These are phyloP conservation scores for Pulveroboletus ridleyi DNA, from an alignment of 1,284 basidiomycete species.

Conservation along the genomic window DNA sequence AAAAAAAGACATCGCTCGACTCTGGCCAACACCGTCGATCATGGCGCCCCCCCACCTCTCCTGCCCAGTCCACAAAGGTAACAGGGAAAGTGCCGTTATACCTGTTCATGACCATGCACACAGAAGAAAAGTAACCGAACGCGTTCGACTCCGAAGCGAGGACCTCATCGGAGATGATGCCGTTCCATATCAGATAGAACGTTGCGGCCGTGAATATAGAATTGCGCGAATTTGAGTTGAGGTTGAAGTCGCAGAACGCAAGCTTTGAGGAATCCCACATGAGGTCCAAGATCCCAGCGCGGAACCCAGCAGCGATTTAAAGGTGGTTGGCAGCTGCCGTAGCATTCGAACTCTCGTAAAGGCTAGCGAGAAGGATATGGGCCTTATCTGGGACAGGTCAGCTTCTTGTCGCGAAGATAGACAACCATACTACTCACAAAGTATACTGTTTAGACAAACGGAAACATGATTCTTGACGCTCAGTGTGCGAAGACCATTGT, in stretches of 20 bases:
- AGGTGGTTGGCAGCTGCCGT: conserved; percentile 59
- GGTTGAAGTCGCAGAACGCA: conserved; percentile 90
- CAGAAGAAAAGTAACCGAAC: conserved; percentile 74
- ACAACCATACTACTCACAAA: conserved; percentile 59
- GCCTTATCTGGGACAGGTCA: conserved; percentile 60
- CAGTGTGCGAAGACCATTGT: conserved; percentile 70
- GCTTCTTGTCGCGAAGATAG: neutral
- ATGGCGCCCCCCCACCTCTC: conserved; percentile 33
- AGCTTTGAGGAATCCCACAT: conserved; percentile 85
- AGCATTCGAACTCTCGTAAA: conserved; percentile 61
- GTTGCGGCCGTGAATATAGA: conserved; percentile 73
- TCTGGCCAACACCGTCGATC: too few species aligned
- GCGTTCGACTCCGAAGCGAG: conserved; percentile 63
- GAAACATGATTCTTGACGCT: conserved; percentile 78
- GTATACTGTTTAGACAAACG: conserved; percentile 85
- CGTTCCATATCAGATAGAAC: conserved; percentile 90
- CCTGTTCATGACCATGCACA: conserved; percentile 81
- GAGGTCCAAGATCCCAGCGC: conserved; percentile 82
- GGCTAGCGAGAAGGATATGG: conserved; percentile 63
- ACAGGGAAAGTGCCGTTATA: conserved; percentile 59
- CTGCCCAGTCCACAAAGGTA: conserved; percentile 68
- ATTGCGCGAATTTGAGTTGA: conserved; percentile 68
- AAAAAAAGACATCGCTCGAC: too few species aligned
- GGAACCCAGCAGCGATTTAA: conserved; percentile 62
- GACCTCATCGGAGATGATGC: conserved; percentile 81